phyloP scores from a whole-genome alignment of 108 stramenopile genomes.

The Phaeodactylum tricornutum region DNA sequence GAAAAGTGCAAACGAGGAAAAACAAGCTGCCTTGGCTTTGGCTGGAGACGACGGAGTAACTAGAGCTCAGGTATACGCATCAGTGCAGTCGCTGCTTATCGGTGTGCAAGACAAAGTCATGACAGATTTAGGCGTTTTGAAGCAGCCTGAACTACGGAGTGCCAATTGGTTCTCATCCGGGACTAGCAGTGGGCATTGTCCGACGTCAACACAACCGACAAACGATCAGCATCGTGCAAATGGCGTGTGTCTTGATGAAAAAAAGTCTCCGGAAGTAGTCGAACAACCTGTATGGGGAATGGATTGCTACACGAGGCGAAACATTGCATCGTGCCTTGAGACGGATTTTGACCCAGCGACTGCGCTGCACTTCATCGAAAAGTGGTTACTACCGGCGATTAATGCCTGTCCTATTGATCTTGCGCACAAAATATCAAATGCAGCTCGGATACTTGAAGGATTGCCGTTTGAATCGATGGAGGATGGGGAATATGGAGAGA shows the following conservation, averaged over 20 bases:
- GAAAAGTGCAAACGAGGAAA: slow-evolving; percentile 12
- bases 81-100: slow-evolving; percentile 59
- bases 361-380: slow-evolving; percentile 58
- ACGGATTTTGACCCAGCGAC: slow-evolving; percentile 48
- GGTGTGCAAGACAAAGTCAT: slow-evolving; percentile 75
- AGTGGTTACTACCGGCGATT: slow-evolving; percentile 81
- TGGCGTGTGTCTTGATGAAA: background rate
- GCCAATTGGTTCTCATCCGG: slow-evolving; percentile 59
- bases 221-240: background rate
- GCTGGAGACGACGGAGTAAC: slow-evolving; percentile 73
- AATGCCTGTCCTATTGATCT: slow-evolving; percentile 74
- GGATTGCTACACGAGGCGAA: slow-evolving; percentile 77
- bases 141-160: slow-evolving; percentile 60
- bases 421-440: slow-evolving; percentile 64
- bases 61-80: slow-evolving; percentile 64
- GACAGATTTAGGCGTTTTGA: slow-evolving; percentile 68
- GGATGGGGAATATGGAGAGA: background rate
- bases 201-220: background rate
- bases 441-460: slow-evolving; percentile 55
- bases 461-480: slow-evolving; percentile 23
- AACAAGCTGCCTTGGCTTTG: slow-evolving; percentile 50
- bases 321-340: slow-evolving; percentile 56
- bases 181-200: slow-evolving; percentile 2
- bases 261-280: slow-evolving; percentile 43
- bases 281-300: slow-evolving; percentile 88